Base-by-base conservation (phyloP, 805 yeast genomes). In the Wickerhamiella occidentalis region DNA sequence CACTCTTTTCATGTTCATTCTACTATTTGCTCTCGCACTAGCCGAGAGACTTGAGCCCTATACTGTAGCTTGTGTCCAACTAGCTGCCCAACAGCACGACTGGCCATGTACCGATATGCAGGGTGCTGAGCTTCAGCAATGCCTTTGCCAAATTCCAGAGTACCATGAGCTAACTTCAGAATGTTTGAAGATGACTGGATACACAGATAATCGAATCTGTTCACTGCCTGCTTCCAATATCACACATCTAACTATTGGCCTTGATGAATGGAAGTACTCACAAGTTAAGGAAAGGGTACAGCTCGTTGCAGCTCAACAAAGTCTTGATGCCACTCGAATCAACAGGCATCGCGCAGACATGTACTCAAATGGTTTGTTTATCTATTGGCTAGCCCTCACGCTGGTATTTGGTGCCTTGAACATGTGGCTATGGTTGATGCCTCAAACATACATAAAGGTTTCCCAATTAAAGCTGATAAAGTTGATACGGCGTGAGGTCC, bases 341-440 rank as follows among this genome's bases (percentile, higher is more conserved):
- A 45, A 45, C 30, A 18, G 43, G 19, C 19, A 9, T 11, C 48
- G 42, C 19, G 36, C 43, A 6, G 48, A 37, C 18, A 25, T 17
- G 26, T 45, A 45, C 48, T 37, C 43, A 19, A 45, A 45, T 12
- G 48, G 28, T 5, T n/a, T 45, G 6, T 37, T 26, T 18, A 18
- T 37, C 3, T 45, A 37, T 35, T 45, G 48, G 48, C 33, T 37
- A 9, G 29, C 22, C 3, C n/a, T 37, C 13, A 45, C 35, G 48
- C 17, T 23, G 3, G 15, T 45, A 5, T 45, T 28, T 12, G 29
- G 42, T 9, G 18, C 25, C 25, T 7, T 33, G 8, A 45, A 45
- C 29, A 7, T 45, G 26, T 45, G 40, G 47, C 47, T 45, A 3
- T 45, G 47, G 47, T 15, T 45, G 17, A 18, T 19, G 21, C 47